Evolutionary conservation across 2,329 filamentous ascomycete genomes (phyloP).

Genomic region (Colletotrichum costaricense): DNA sequence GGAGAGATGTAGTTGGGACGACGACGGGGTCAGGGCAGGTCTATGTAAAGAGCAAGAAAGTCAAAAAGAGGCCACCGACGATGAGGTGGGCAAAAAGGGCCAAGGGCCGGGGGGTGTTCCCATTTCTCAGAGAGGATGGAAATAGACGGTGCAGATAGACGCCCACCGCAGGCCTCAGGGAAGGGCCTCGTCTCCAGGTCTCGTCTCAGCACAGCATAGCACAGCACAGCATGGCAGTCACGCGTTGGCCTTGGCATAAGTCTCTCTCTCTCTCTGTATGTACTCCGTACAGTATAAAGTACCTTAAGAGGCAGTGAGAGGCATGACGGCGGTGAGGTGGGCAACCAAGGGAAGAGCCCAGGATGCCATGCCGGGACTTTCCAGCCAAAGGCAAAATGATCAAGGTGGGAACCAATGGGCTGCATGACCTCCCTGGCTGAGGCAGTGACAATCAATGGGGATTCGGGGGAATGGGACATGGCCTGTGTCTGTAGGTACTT

Average conservation of each 20-base stretch:
- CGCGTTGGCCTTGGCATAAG: conserved; percentile 11
- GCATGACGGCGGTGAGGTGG: background rate
- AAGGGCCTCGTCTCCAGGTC: conserved; percentile 12
- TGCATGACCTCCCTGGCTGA: background rate
- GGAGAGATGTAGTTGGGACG: background rate
- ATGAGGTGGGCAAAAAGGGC: background rate
- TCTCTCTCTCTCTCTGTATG: background rate
- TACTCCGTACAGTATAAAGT: background rate
- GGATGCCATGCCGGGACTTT: background rate
- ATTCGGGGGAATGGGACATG: background rate
- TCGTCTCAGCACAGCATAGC: conserved; percentile 30
- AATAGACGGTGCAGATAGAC: conserved; percentile 26
- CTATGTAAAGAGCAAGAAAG: background rate
- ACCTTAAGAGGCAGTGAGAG: background rate
- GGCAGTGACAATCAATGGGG: conserved; percentile 33
- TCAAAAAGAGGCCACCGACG: background rate
- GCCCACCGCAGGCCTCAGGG: background rate
- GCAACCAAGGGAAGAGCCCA: background rate
- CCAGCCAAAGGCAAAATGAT: background rate
- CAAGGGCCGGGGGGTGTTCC: conserved; percentile 1
- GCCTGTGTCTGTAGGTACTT: background rate
- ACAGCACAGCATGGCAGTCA: conserved; percentile 3
- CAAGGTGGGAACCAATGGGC: conserved; percentile 11
- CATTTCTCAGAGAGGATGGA: background rate
- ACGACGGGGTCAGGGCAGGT: background rate